A percentile compares a stretch with the other conserved stretches of the same genome.
phyloP scores from a whole-genome alignment of 805 yeast genomes.

The Vanderwaltozyma tropicalis region DNA sequence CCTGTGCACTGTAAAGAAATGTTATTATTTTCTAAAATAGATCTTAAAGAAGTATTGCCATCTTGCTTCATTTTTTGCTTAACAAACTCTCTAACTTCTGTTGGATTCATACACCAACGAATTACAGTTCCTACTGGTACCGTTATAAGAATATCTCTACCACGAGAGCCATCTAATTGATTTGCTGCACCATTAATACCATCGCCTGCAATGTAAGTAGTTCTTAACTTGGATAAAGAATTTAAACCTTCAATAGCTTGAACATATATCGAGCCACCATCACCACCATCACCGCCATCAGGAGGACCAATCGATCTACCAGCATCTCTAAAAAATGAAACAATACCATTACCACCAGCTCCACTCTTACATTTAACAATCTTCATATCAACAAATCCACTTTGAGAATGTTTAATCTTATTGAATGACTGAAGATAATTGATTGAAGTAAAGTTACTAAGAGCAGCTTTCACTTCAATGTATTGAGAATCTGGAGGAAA shows the following conservation, averaged over 20 bases:
- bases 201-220: constrained; percentile 57
- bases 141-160: constrained; percentile 65
- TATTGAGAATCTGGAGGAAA: constrained; percentile 16
- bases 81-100: constrained; percentile 29
- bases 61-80: constrained; percentile 10
- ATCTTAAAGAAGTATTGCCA: constrained; percentile 16
- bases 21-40: constrained; percentile 12
- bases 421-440: constrained; percentile 24
- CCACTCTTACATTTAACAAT: constrained; percentile 65
- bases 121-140: constrained; percentile 90
- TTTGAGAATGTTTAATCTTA: constrained; percentile 32
- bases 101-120: constrained; percentile 75
- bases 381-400: constrained; percentile 49
- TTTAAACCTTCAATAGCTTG: constrained; percentile 66
- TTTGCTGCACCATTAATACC: constrained; percentile 65
- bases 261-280: constrained; percentile 79
- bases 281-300: constrained; percentile 98
- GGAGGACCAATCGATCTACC: constrained; percentile 86
- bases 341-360: constrained; percentile 78
- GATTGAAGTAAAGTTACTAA: constrained; percentile 20
- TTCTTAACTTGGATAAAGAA: constrained; percentile 58
- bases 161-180: constrained; percentile 81
- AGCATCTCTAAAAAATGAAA: constrained; percentile 80
- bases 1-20: constrained; percentile 30
- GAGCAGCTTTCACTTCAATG: constrained; percentile 15